These are phyloP conservation scores for Mortierella sp. DNA, from an alignment of 371 early-diverging fungal species.

Conservation along the genomic window DNA sequence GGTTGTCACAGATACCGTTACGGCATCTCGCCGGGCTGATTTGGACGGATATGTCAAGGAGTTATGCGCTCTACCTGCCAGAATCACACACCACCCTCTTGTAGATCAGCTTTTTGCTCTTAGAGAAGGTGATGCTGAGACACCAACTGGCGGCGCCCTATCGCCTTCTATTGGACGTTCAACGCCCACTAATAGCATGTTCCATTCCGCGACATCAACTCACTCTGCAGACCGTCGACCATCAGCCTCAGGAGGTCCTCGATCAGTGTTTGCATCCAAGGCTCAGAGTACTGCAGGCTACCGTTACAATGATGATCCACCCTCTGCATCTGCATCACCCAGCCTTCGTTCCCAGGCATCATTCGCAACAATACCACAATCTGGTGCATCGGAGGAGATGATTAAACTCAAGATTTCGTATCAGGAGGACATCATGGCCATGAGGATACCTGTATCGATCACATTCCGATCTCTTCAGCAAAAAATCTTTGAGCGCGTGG, in stretches of 20 bases:
- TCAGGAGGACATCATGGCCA: constrained; percentile 80
- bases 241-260: constrained; percentile 27
- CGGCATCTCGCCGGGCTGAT: constrained; percentile 70
- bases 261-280: constrained; percentile 26
- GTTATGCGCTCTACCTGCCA: constrained; percentile 69
- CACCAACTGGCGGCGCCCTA: constrained; percentile 15
- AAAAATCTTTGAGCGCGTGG: constrained; percentile 71
- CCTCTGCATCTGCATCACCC: constrained; percentile 31
- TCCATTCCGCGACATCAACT: constrained; percentile 15
- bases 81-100: constrained; percentile 66
- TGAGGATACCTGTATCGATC: constrained; percentile 73
- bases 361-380: constrained; percentile 7
- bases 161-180: constrained; percentile 21
- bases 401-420: constrained; percentile 81
- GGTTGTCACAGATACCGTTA: constrained; percentile 67
- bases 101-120: constrained; percentile 75
- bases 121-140: constrained; percentile 77
- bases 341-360: constrained; percentile 38
- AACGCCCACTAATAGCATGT: constrained; percentile 20
- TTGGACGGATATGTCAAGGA: constrained; percentile 81
- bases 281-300: constrained; percentile 8
- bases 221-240: constrained; percentile 24
- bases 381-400: constrained; percentile 32
- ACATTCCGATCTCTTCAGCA: constrained; percentile 66
- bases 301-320: constrained; percentile 36